Conservation (phyloP, 768 basidiomycete genomes). For the Pisolithus microcarpus region DNA sequence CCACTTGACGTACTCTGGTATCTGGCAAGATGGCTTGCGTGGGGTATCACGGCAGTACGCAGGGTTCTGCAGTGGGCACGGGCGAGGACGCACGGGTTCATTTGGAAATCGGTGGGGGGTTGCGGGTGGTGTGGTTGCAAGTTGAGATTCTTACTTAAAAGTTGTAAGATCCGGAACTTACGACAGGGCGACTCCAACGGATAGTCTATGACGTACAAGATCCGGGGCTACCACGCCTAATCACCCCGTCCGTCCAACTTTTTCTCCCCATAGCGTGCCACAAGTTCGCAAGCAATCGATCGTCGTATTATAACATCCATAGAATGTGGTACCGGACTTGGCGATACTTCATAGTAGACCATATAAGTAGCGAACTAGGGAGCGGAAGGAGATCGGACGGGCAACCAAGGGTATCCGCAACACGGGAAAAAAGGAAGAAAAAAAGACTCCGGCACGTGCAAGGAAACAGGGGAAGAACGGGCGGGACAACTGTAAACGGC, state of each 20-base stretch:
- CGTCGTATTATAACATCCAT: slow-evolving; percentile 20
- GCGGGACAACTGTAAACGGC: not conserved
- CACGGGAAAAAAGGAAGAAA: slow-evolving; percentile 4
- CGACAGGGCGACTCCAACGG: no score
- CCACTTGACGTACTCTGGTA: slow-evolving; percentile 22
- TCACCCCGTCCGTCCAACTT: no score
- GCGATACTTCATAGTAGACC: slow-evolving; percentile 26
- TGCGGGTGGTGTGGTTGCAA: no score
- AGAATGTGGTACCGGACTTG: slow-evolving; percentile 10
- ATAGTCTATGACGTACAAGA: no score
- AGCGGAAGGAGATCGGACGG: slow-evolving; percentile 7
- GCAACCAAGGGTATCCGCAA: slow-evolving; percentile 24
- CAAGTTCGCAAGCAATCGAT: not conserved
- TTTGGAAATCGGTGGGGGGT: slow-evolving; percentile 7
- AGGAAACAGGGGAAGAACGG: slow-evolving; percentile 16
- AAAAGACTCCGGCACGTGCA: slow-evolving; percentile 13
- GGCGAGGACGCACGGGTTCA: slow-evolving; percentile 24
- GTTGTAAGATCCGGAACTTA: no score
- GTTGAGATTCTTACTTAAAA: no score
- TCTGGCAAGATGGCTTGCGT: slow-evolving; percentile 7
- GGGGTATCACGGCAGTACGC: slow-evolving; percentile 11
- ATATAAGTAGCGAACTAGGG: slow-evolving; percentile 25
- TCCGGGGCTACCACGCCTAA: no score
- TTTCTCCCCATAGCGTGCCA: not conserved
- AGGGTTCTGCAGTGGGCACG: slow-evolving; percentile 14